Base-by-base conservation (phyloP, 148 eudicot genomes). In the Persicaria tinctoria region DNA sequence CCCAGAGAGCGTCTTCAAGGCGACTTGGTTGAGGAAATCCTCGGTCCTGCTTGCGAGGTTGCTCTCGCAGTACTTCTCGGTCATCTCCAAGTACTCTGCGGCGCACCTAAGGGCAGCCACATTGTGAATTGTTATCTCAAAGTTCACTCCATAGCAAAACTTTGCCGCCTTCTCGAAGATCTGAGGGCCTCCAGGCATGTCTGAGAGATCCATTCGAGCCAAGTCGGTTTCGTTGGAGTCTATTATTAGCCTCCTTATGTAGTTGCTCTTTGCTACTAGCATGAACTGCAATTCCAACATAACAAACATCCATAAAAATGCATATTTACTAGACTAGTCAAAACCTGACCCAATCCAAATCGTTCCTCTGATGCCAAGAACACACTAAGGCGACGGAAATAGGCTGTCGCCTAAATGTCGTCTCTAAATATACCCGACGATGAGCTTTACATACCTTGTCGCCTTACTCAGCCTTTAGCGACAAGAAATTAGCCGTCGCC, bases 261-360 rank as follows among this genome's bases (percentile, higher is more conserved):
- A 85, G 79, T 95, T 95, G 86, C 98, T 95, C 87, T 95, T 95
- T 53, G 97, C 97, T 18, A 94, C 90, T 12, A 95, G 84, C 92
- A 95, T 90, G 85, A 95, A 92, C 97, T 92, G 90, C 47, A 41
- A 44, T 66, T 10, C 44, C 70, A 66, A 66, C 70, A 66, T n/a
- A n/a, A 57, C 8, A 57, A 57, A 55, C 53, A 50, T 50, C 59
- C 16, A 16, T 55, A 14, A 55, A 54, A 55, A 13, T 57, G 27
- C 2, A 18, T 57, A 9, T 57, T 9, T 50, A 50, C 12, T 8
- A 54, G 62, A 0, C 18, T 9, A 17, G 8, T 8, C 8, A 17
- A 18, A n/a, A 57, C 63, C 63, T 9, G 9, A 57, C 6, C 45
- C n/a, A 11, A 63, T 32, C 2, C 41, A 32, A 32, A 32, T 32